These are phyloP conservation scores for Durotheca rogersii DNA, from an alignment of 495 filamentous ascomycete species.

Conservation along the genomic window DNA sequence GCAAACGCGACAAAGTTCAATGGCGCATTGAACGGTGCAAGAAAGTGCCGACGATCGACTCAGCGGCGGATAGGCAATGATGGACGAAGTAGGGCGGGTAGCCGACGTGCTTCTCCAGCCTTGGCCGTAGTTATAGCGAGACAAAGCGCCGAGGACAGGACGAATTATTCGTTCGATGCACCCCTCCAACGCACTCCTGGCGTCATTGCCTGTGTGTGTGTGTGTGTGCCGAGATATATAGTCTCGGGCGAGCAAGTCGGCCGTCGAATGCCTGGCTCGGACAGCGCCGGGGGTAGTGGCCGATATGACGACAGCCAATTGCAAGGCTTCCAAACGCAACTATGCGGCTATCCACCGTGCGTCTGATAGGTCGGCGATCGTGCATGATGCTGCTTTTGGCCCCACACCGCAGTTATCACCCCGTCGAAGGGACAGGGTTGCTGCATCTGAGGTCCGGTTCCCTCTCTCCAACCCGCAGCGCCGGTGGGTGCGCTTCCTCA, in stretches of 20 bases:
- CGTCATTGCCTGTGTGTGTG: no score
- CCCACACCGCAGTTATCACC: constrained; percentile 18
- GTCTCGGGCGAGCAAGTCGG: constrained; percentile 20
- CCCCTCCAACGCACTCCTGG: constrained; percentile 27
- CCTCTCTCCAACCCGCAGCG: constrained; percentile 4
- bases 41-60: no score
- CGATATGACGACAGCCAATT: constrained; percentile 33
- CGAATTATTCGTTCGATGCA: no score
- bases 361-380: constrained; percentile 35
- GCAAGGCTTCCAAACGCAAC: constrained; percentile 23
- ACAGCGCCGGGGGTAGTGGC: constrained; percentile 27
- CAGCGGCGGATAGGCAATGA: no score
- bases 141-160: no score
- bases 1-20: no score
- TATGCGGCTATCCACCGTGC: constrained; percentile 34
- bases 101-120: no score
- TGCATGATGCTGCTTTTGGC: constrained; percentile 30
- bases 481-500: constrained; percentile 5
- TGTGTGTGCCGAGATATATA: no score
- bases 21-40: no score
- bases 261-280: constrained; percentile 22
- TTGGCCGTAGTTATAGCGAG: no score
- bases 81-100: no score
- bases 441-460: constrained; percentile 12
- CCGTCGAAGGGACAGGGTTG: constrained; percentile 11